Evolutionary conservation across 192 early-diverging fungal species (phyloP), one percentile per base, ranked within the genome.

Genomic region (Radiomyces spectabilis): DNA sequence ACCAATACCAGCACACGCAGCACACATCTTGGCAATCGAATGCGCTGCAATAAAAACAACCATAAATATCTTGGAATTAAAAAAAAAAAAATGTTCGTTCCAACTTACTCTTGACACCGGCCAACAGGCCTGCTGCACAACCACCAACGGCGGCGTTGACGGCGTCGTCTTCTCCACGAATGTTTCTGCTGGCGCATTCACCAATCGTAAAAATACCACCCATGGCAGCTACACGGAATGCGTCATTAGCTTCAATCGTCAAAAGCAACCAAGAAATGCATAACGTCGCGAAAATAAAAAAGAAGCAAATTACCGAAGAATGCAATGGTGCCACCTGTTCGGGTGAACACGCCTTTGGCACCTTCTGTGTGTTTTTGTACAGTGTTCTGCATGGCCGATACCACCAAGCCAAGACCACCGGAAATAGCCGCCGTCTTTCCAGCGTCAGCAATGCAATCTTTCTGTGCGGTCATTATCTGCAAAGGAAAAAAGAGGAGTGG

Each of bases 151-250:
- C 82, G 49, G 82, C 76, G 64, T 89, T 89, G 49, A 78, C 66
- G 62, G 78, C 75, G 64, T 89, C 87, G 49, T 85, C 82, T 48
- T 81, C 74, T 57, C 75, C 73, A 54, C 87, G 83, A 50, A 79
- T 60, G 51, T 80, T 69, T 18, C 70, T 56, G 15, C 68, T 66
- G 18, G 73, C 70, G 19, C 78, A 72, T 49, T 84, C 83, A 39
- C 81, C 83, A 33, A 77, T 79, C 26, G 85, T 77, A 79, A 85
- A 89, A 30, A 87, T 72, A 66, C 87, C 87, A 46, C 85, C 87
- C 76, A 89, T 83, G 18, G 82, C 84, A 59, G 85, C 87, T 84
- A 72, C 56, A 70, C n/a, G n/a, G n/a, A n/a, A n/a, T n/a, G n/a
- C n/a, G n/a, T 16, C 45, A 18, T 37, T 33, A 13, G 33, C 61